Evolutionary conservation across 768 basidiomycete species (phyloP), one percentile per base, ranked within the genome.

Genomic region (Naganishia onofrii): DNA sequence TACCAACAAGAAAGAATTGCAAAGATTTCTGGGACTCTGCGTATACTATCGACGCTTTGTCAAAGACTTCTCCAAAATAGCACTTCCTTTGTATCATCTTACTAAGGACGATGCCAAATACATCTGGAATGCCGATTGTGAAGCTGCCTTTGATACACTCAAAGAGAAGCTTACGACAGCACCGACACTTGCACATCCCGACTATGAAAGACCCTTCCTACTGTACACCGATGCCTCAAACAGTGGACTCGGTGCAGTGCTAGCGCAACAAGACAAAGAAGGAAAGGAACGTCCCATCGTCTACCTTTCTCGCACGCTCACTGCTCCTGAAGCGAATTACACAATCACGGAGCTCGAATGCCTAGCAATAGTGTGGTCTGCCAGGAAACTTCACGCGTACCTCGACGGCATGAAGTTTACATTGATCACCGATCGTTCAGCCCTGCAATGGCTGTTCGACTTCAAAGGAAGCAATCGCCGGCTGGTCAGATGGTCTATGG

Each of bases 351-450:
- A n/a, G n/a, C n/a, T n/a, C n/a, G n/a, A n/a, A n/a, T n/a, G n/a
- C n/a, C n/a, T n/a, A n/a, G n/a, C n/a, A n/a, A n/a, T n/a, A n/a
- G 63, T 70, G 23, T 66, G 60, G 44, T 23, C 66, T 51, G 55
- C 58, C 42, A 32, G 23, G 34, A 67, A 71, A 26, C 56, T 68
- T 19, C 66, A 70, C 29, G 67, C 70, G 17, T 69, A 69, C 44
- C 38, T 70, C 15, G 60, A 65, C 26, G 70, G 70, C 31, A 15
- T 26, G 10, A n/a, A 19, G 42, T 71, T 67, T 31, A 60, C 65
- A 21, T 23, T 67, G 32, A 31, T 57, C 32, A 71, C 70, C n/a
- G 66, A 58, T 44, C 66, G 68, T 42, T 44, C 66, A n/a, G 55
- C 66, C 15, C 31, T 68, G 17, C 53, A 57, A 36, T 60, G 66